Percentiles rank a stretch among this genome's conserved stretches.
Evolutionary conservation across 805 yeast species (phyloP).

Genomic region (Yamadazyma takamatsuzukensis): DNA sequence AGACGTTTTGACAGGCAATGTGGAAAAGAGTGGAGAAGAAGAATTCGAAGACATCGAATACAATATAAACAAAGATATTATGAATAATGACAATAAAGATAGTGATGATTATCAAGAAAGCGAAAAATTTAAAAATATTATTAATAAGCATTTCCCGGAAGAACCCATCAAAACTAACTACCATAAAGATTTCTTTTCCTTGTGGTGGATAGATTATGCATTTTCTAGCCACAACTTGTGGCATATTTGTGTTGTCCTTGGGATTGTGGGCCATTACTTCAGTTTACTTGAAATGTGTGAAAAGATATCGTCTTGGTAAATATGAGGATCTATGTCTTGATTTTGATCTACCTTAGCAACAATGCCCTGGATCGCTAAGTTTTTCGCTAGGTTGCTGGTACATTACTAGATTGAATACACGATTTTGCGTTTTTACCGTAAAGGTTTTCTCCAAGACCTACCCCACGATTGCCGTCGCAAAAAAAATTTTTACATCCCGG

Average conservation of each 20-base stretch:
- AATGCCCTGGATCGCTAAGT: too few relatives aligned
- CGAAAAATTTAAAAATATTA: slow-evolving; percentile 24
- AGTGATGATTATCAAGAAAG: slow-evolving; percentile 10
- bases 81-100: slow-evolving; percentile 4
- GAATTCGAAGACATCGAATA: slow-evolving; percentile 29
- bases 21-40: slow-evolving; percentile 36
- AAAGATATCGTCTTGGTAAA: too few relatives aligned
- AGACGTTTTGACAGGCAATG: slow-evolving; percentile 31
- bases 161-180: slow-evolving; percentile 31
- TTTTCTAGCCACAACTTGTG: slow-evolving; percentile 84
- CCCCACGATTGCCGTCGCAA: too few relatives aligned
- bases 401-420: too few relatives aligned
- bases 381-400: too few relatives aligned
- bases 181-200: slow-evolving; percentile 42
- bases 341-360: too few relatives aligned
- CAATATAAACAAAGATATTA: slow-evolving; percentile 9
- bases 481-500: too few relatives aligned
- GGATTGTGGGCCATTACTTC: slow-evolving; percentile 83
- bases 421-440: too few relatives aligned
- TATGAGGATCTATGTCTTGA: too few relatives aligned
- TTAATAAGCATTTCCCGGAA: slow-evolving; percentile 35
- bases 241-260: slow-evolving; percentile 89
- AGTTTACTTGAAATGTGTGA: slow-evolving; percentile 73
- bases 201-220: slow-evolving; percentile 83
- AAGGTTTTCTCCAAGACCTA: too few relatives aligned